phyloP scores from a whole-genome alignment of 139 green algal species.

The Dunaliella primolecta region DNA sequence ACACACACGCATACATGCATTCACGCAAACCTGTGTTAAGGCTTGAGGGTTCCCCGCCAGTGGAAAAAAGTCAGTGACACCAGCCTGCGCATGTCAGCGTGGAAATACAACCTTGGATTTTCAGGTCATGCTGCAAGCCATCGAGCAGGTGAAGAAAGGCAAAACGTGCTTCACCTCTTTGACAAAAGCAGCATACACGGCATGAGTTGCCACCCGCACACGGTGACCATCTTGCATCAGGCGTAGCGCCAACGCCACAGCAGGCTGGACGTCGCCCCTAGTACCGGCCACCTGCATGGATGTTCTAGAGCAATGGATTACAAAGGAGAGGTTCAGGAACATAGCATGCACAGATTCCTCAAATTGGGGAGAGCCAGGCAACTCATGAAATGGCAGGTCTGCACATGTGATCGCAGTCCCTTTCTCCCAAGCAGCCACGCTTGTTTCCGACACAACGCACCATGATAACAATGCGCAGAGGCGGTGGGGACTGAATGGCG shows the following conservation, averaged over 20 bases:
- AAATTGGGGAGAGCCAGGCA: too few relatives aligned
- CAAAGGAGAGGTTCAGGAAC: too few relatives aligned
- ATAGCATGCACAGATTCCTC: too few relatives aligned
- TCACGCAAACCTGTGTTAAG: background rate
- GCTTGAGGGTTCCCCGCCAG: background rate
- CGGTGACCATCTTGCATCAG: slow-evolving; percentile 48
- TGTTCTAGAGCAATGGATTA: background rate
- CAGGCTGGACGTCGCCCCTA: slow-evolving; percentile 71
- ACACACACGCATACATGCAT: background rate
- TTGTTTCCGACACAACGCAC: too few relatives aligned
- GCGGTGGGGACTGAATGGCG: too few relatives aligned
- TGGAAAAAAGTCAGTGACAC: background rate
- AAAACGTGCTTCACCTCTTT: too few relatives aligned
- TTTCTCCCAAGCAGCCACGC: too few relatives aligned
- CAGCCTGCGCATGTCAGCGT: background rate
- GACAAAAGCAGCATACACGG: slow-evolving; percentile 35
- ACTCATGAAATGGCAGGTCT: too few relatives aligned
- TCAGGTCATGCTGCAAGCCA: too few relatives aligned
- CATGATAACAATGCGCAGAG: slow-evolving; percentile 4
- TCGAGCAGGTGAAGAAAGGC: slow-evolving; percentile 59
- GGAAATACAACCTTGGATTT: slow-evolving; percentile 17
- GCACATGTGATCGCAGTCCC: too few relatives aligned
- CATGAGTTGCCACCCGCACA: slow-evolving; percentile 51
- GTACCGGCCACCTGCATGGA: slow-evolving; percentile 54
- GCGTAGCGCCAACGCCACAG: slow-evolving; percentile 55